Evolutionary conservation across 352 stramenopile species (phyloP), one percentile per base, ranked within the genome.

Genomic region (Phytophthora rubi): DNA sequence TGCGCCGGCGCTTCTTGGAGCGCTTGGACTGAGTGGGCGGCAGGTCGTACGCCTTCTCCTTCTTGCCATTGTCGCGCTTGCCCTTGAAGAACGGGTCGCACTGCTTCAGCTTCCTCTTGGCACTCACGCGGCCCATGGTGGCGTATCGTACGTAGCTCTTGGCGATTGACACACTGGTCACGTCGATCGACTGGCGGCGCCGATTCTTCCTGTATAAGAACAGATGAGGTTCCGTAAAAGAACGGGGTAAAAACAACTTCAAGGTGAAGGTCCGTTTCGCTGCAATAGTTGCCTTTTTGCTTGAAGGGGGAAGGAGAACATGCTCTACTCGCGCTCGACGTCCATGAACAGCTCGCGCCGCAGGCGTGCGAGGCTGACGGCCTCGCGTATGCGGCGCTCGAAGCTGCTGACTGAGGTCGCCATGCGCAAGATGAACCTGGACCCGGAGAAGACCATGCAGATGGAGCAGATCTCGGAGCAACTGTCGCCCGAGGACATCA

Each of bases 61-160:
- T 92, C 73, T 91, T 91, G 44, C 85, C 86, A 67, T 81, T 86
- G 16, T 86, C 77, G 47, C 85, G 82, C 69, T 83, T 89, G 32
- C 86, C 88, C 71, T 94, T 93, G 71, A 94, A 95, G 80, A 94
- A 94, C 66, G 88, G 88, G 59, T 95, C 88, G 77, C 85, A 92
- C 63, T 89, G 76, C 82, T 95, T 95, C 52, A 95, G 74, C 79
- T 95, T 95, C 68, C 86, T 85, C 80, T 95, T 95, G 48, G 75
- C 76, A 37, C 69, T 76, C 48, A 95, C 77, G 32, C 86, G 85
- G 1, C 86, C 88, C 88, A 94, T 93, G 8, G 12, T 44, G 54
- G 2, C 18, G 21, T 49, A 6, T 30, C 28, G 9, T 45, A n/a
- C 37, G 37, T 21, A 21, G 39, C 35, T 42, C 35, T 42, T 48